A percentile compares a stretch with the other conserved stretches of the same genome.
phyloP scores from a whole-genome alignment of 2,329 filamentous ascomycete species.

The Fusarium stilboides region DNA sequence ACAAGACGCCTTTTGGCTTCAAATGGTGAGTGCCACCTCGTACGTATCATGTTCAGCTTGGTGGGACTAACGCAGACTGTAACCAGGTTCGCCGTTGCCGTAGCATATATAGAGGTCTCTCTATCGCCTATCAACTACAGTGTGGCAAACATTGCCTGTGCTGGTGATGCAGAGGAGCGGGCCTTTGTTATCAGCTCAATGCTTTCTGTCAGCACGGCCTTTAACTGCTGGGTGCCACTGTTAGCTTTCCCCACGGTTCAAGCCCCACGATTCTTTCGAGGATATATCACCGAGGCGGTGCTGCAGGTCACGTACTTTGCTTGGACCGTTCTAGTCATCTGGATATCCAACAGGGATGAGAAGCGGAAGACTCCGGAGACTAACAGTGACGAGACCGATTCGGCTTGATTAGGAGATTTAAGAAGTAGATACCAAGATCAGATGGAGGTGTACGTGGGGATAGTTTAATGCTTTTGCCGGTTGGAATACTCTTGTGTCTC shows the following conservation, averaged over 20 bases:
- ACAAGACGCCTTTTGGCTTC: constrained; percentile 1
- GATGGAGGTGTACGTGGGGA: too few relatives aligned
- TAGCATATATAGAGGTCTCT: constrained; percentile 2
- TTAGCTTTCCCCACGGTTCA: constrained; percentile 51
- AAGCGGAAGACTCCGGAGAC: too few relatives aligned
- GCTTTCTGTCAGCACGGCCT: constrained; percentile 57
- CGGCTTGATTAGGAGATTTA: too few relatives aligned
- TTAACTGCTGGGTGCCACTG: constrained; percentile 56
- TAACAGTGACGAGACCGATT: too few relatives aligned
- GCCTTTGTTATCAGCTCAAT: constrained; percentile 50
- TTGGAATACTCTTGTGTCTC: too few relatives aligned
- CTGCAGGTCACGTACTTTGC: constrained; percentile 26
- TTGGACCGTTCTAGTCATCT: constrained; percentile 25
- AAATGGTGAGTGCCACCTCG: constrained; percentile 1
- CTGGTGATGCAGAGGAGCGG: constrained; percentile 9
- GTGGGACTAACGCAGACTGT: too few relatives aligned
- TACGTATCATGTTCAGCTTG: too few relatives aligned
- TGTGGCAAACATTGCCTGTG: constrained; percentile 6
- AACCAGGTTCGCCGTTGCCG: too few relatives aligned
- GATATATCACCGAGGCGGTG: constrained; percentile 44
- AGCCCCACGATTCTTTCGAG: constrained; percentile 50
- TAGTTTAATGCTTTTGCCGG: too few relatives aligned
- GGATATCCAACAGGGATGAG: not conserved
- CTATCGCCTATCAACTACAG: constrained; percentile 15
- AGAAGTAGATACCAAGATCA: too few relatives aligned